Base-by-base conservation (phyloP, 2,329 filamentous ascomycete species). In the Talaromyces sp. region DNA sequence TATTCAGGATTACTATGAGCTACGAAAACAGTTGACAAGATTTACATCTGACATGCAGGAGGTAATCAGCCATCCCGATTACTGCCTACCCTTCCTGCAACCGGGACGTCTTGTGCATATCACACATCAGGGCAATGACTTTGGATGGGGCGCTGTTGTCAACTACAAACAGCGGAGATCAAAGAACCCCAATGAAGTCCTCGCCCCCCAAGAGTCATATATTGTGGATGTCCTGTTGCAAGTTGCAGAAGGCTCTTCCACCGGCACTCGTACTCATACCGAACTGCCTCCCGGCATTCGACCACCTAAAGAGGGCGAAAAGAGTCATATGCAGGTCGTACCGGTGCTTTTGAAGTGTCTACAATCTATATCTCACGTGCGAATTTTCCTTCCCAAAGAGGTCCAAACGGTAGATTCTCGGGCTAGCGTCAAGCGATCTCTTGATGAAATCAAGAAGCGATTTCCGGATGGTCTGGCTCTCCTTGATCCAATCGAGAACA, bases 401-500 rank as follows among this genome's bases (percentile, higher is more conserved):
- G 78, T 96, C 43, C 87, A 87, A 69, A 83, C 85, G 2, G 77
- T 83, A 3, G 84, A 90, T n/a, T 86, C 92, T 58, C 87, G 89
- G 64, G 90, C 90, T 69, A 85, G 83, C 1, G 83, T 90, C 37
- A 84, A 86, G 63, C 91, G 89, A 73, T 78, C 85, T 3, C 78
- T 98, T 33, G 85, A 87, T 48, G 94, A 98, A 77, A 89, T 96
- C 16, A 86, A 91, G 77, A 88, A 88, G 70, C 89, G 95, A 31
- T 98, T 99, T 80, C 93, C 93, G 0, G 95, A 99, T 73, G 95
- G 95, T 3, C 82, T 99, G 64, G 90, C 95, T 3, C 84, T 93
- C 7, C 81, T 99, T 19, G 95, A 99, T 72, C 95, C 95, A 0
- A 89, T 99, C 45, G 93, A 98, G 77, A 93, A 97, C 74, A 98